Conservation (phyloP, 805 yeast genomes). For the Spathaspora sp. region DNA sequence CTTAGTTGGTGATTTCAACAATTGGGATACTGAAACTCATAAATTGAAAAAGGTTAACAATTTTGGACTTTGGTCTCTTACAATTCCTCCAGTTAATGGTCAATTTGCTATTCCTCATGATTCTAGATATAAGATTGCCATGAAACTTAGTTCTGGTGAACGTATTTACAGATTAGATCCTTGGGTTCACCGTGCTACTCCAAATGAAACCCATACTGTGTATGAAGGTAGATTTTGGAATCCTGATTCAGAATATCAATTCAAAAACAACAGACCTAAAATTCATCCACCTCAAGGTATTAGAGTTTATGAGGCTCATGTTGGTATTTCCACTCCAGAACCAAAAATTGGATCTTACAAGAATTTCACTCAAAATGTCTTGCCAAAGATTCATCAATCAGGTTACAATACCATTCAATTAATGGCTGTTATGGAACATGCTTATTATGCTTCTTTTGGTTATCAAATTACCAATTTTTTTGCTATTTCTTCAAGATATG, state of each 20-base stretch:
- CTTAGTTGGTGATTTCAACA: constrained; percentile 89
- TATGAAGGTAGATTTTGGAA: constrained; percentile 96
- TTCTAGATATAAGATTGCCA: constrained; percentile 67
- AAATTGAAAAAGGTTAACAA: constrained; percentile 52
- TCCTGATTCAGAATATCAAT: constrained; percentile 56
- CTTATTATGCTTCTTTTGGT: constrained; percentile 97
- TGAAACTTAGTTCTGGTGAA: constrained; percentile 66
- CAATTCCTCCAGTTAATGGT: constrained; percentile 55
- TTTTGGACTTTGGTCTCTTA: constrained; percentile 67
- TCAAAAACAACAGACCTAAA: constrained; percentile 63
- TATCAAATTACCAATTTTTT: constrained; percentile 92
- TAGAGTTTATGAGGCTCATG: constrained; percentile 91
- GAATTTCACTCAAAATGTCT: constrained; percentile 74
- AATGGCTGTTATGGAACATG: constrained; percentile 99
- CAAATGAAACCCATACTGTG: constrained; percentile 48
- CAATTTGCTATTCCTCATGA: constrained; percentile 74
- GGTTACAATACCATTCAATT: constrained; percentile 93
- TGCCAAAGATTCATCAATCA: constrained; percentile 79
- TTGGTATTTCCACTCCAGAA: constrained; percentile 91
- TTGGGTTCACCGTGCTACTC: constrained; percentile 82
- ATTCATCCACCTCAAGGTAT: constrained; percentile 44
- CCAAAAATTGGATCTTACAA: constrained; percentile 80
- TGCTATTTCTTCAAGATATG: constrained; percentile 86
- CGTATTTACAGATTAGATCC: constrained; percentile 81
- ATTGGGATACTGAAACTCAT: constrained; percentile 64